Evolutionary conservation across 305 asterid species (phyloP), one percentile per base, ranked within the genome.

Genomic region (Andrographis paniculata): DNA sequence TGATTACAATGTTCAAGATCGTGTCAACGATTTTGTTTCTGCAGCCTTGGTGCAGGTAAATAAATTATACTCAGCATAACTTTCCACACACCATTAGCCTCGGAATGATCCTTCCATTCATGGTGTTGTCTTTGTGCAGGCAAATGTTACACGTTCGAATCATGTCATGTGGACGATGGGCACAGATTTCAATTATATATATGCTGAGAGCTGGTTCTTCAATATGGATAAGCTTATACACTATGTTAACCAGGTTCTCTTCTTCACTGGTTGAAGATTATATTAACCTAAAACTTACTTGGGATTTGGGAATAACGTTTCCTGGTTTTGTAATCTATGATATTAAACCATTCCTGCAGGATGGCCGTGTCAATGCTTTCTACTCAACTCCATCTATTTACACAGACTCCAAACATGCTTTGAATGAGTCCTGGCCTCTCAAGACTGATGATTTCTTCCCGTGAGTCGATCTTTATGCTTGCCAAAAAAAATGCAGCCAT

Each of bases 281-380:
- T n/a, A n/a, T n/a, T n/a, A n/a, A n/a, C n/a, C n/a, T n/a, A n/a
- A n/a, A n/a, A n/a, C n/a, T n/a, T n/a, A n/a, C n/a, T n/a, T n/a
- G n/a, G n/a, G n/a, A n/a, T n/a, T n/a, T n/a, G n/a, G n/a, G n/a
- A n/a, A n/a, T n/a, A n/a, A n/a, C n/a, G n/a, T n/a, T n/a, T n/a
- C n/a, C n/a, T n/a, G n/a, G n/a, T n/a, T n/a, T n/a, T n/a, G n/a
- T n/a, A n/a, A n/a, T n/a, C n/a, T n/a, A n/a, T n/a, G n/a, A n/a
- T n/a, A n/a, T n/a, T n/a, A n/a, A n/a, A n/a, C n/a, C n/a, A n/a
- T n/a, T n/a, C n/a, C 55, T 57, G 64, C 71, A 92, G 99, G 99
- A 92, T 84, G 99, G 99, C 36, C 96, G 99, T 51, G 93, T 92
- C 62, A 92, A 87, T 80, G 97, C 87, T 20, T 64, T 92, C n/a